Conservation (phyloP, 2,329 filamentous ascomycete genomes). For the Sporothrix luriei region DNA sequence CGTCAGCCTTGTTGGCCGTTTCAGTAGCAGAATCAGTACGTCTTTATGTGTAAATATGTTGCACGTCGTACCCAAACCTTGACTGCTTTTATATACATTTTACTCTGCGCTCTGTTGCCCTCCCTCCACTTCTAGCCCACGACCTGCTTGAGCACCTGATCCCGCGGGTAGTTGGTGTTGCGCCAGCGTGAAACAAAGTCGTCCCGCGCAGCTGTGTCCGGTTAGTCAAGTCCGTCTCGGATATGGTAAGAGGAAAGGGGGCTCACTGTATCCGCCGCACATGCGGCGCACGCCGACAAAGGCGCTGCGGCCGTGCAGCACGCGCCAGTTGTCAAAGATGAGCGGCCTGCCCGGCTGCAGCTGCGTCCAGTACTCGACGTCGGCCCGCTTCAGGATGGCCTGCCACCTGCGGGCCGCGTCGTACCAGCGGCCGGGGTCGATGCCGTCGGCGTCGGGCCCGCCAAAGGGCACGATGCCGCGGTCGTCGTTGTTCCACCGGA, state of each 20-base stretch:
- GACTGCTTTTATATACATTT: not conserved
- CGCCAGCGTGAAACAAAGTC: slow-evolving; percentile 78
- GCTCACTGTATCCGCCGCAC: slow-evolving; percentile 87
- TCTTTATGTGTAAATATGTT: too few species aligned
- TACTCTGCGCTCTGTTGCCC: not conserved
- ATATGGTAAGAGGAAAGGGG: not conserved
- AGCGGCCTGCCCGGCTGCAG: slow-evolving; percentile 76
- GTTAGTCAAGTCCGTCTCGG: slow-evolving; percentile 32
- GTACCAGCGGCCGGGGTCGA: slow-evolving; percentile 69
- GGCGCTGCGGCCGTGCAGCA: slow-evolving; percentile 80
- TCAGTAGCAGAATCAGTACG: too few species aligned
- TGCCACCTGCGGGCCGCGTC: slow-evolving; percentile 74
- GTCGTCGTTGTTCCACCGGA: slow-evolving; percentile 95
- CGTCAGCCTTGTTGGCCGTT: too few species aligned
- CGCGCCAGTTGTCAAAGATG: slow-evolving; percentile 95
- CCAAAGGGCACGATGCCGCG: slow-evolving; percentile 68
- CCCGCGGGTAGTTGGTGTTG: slow-evolving; percentile 65
- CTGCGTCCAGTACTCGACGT: slow-evolving; percentile 77
- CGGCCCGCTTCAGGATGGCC: slow-evolving; percentile 63
- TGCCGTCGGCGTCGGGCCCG: slow-evolving; percentile 41
- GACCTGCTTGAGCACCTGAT: slow-evolving; percentile 48
- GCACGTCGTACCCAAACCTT: too few species aligned
- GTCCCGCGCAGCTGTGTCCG: slow-evolving; percentile 68
- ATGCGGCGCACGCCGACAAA: slow-evolving; percentile 86
- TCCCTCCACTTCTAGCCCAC: slow-evolving; percentile 35